These are phyloP conservation scores for Pseudocercospora crystallina DNA, from an alignment of 2,329 filamentous ascomycete species.

Conservation along the genomic window DNA sequence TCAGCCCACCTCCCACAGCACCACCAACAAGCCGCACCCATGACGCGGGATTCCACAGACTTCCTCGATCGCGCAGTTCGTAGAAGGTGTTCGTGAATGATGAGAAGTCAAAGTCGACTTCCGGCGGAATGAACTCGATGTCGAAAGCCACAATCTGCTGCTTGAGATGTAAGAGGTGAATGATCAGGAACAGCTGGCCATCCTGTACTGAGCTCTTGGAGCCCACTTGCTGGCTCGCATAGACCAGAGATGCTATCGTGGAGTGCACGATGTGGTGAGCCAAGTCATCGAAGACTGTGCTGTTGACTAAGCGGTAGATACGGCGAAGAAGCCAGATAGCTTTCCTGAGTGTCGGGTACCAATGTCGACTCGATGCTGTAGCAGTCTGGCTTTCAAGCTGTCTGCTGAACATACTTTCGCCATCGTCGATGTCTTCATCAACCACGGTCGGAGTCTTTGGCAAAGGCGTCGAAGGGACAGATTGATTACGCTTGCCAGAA, in stretches of 20 bases:
- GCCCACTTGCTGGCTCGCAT: constrained; percentile 67
- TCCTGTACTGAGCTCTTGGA: constrained; percentile 67
- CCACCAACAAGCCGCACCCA: constrained; percentile 59
- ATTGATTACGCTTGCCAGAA: constrained; percentile 49
- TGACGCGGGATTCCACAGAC: constrained; percentile 64
- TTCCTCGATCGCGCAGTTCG: constrained; percentile 64
- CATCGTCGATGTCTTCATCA: constrained; percentile 56
- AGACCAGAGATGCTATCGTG: constrained; percentile 78
- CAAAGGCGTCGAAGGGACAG: constrained; percentile 39
- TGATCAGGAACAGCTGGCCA: constrained; percentile 87
- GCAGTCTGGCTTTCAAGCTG: constrained; percentile 20
- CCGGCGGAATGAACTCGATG: constrained; percentile 72
- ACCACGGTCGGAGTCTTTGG: constrained; percentile 54
- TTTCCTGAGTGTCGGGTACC: constrained; percentile 67
- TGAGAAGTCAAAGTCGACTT: constrained; percentile 67
- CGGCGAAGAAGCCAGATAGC: constrained; percentile 68
- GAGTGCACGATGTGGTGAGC: constrained; percentile 84
- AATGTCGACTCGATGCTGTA: constrained; percentile 36
- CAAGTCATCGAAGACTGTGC: constrained; percentile 68
- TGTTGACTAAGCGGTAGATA: constrained; percentile 69
- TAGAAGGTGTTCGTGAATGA: constrained; percentile 65
- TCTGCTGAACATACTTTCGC: constrained; percentile 43
- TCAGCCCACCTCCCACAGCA: constrained; percentile 46
- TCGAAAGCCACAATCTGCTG: constrained; percentile 95
- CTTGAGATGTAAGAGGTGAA: constrained; percentile 91